Conservation (phyloP, 768 basidiomycete species). For the Artomyces pyxidatus region DNA sequence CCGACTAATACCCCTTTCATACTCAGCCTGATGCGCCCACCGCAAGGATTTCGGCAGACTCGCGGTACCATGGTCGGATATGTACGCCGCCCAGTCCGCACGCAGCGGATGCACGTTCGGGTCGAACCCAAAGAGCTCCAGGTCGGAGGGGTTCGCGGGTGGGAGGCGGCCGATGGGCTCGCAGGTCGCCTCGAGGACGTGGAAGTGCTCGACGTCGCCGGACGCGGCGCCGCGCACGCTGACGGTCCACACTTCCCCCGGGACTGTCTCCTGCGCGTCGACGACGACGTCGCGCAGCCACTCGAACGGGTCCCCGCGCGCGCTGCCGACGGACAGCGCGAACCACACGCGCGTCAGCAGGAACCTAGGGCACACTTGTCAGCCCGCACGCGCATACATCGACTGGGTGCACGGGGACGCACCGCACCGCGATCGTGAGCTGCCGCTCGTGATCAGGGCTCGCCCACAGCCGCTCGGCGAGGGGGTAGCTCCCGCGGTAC, state of each 20-base stretch:
- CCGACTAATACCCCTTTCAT: conserved; percentile 56
- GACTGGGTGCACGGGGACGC: conserved; percentile 8
- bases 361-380: conserved; percentile 35
- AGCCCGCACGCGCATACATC: not conserved
- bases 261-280: conserved; percentile 44
- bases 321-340: conserved; percentile 40
- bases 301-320: conserved; percentile 18
- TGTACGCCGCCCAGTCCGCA: conserved; percentile 60
- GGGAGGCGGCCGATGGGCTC: conserved; percentile 51
- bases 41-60: conserved; percentile 36
- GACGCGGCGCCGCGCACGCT: conserved; percentile 6
- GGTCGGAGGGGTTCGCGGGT: not conserved
- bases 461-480: conserved; percentile 46
- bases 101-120: conserved; percentile 25
- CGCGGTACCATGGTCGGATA: conserved; percentile 21
- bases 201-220: conserved; percentile 29
- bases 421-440: conserved; percentile 50
- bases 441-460: conserved; percentile 55
- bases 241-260: conserved; percentile 55
- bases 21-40: conserved; percentile 71
- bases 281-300: conserved; percentile 34
- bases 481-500: conserved; percentile 24
- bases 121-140: not conserved
- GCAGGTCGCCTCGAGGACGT: conserved; percentile 64
- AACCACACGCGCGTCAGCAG: conserved; percentile 59